phyloP scores from a whole-genome alignment of 768 basidiomycete species.

The Pulveroboletus frians region DNA sequence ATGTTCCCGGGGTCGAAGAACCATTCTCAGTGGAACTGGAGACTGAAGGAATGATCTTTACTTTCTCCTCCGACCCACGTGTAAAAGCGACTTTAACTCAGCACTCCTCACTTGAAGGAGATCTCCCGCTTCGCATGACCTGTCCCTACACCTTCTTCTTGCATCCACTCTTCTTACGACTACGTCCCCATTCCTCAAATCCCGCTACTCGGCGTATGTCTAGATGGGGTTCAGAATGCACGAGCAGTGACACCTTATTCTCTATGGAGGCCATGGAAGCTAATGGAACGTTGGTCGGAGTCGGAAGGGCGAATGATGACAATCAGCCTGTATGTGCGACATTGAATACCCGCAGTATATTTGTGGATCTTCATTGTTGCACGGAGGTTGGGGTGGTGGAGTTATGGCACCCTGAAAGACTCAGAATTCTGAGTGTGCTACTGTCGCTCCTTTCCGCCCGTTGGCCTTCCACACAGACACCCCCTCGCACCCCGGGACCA shows the following conservation, averaged over 20 bases:
- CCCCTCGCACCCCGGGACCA: conserved; percentile 31
- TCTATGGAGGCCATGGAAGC: conserved; percentile 56
- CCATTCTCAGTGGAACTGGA: conserved; percentile 53
- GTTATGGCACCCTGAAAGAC: conserved; percentile 59
- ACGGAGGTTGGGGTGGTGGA: conserved; percentile 60
- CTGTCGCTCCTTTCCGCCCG: conserved; percentile 34
- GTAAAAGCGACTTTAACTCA: conserved; percentile 19
- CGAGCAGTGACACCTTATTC: conserved; percentile 46
- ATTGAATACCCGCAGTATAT: conserved; percentile 39
- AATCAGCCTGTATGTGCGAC: conserved; percentile 33
- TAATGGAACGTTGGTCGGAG: conserved; percentile 38
- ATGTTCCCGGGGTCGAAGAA: conserved; percentile 33
- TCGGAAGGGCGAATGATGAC: conserved; percentile 49
- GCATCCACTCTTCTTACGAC: conserved; percentile 49
- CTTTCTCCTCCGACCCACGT: conserved; percentile 40
- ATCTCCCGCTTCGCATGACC: conserved; percentile 42
- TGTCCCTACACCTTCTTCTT: conserved; percentile 39
- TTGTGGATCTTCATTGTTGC: conserved; percentile 43
- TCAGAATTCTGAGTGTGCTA: conserved; percentile 50
- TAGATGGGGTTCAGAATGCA: conserved; percentile 32
- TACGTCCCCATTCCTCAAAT: conserved; percentile 35
- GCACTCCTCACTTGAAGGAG: conserved; percentile 27
- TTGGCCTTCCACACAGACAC: conserved; percentile 9
- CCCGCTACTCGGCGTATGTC: conserved; percentile 27
- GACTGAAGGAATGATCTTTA: conserved; percentile 46